phyloP scores from a whole-genome alignment of 129 eudicot species.

The Sambucus nigra region DNA sequence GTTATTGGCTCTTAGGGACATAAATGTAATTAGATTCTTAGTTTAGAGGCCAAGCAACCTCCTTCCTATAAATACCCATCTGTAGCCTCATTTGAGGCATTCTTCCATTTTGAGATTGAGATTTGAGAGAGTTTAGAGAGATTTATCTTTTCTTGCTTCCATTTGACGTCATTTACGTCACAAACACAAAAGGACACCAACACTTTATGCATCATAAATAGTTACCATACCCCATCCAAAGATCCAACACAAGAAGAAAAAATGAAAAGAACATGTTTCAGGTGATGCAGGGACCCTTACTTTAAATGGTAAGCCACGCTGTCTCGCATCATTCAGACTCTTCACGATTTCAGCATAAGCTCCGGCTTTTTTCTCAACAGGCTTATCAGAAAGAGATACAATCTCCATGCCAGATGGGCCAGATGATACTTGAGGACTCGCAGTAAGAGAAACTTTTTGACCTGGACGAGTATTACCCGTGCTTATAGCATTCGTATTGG shows the following conservation, averaged over 20 bases:
- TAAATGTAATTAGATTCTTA: too few species aligned
- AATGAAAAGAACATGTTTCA: not conserved
- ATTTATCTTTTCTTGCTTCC: too few species aligned
- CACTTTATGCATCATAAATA: not conserved
- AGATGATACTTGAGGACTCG: slow-evolving; percentile 54
- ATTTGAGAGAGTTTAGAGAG: too few species aligned
- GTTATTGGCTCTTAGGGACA: too few species aligned
- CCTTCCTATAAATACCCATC: too few species aligned
- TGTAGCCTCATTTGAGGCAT: too few species aligned
- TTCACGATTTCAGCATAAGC: slow-evolving; percentile 73
- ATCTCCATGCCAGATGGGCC: slow-evolving; percentile 68
- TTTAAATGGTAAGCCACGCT: slow-evolving; percentile 62
- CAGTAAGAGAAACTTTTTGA: slow-evolving; percentile 47
- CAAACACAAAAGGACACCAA: not conserved
- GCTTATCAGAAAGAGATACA: slow-evolving; percentile 50
- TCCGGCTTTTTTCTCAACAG: slow-evolving; percentile 74
- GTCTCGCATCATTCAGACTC: slow-evolving; percentile 70
- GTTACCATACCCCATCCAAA: not conserved
- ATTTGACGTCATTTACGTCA: too few species aligned
- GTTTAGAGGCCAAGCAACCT: too few species aligned
- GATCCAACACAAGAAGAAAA: not conserved
- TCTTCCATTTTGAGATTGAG: too few species aligned
- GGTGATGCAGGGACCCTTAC: slow-evolving; percentile 27
- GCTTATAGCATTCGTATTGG: slow-evolving; percentile 42
- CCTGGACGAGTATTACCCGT: slow-evolving; percentile 49